Base-by-base conservation (phyloP, 768 basidiomycete species). In the Termitomyces sp. region DNA sequence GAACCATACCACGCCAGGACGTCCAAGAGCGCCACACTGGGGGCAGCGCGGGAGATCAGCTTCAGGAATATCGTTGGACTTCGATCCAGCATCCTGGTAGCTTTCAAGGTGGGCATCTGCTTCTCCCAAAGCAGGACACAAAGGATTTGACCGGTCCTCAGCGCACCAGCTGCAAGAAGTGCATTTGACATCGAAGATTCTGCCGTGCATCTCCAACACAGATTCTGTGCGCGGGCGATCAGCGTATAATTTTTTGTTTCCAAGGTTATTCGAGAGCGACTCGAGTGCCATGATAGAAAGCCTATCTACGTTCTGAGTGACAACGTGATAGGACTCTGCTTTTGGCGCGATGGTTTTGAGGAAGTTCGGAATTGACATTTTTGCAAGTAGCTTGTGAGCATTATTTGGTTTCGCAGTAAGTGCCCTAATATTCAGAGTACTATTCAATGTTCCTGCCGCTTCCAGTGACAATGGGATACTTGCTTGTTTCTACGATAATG, bases 241-340 rank as follows among this genome's bases (percentile, higher is more conserved):
- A 35, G 15, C 42, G 15, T 20, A 24, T n/a, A 15, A n/a, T 16
- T 42, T 16, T 1, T 39, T 28, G 35, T 38, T 35, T n/a, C 13
- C 15, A n/a, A 55, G 53, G 22, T 38, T 18, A 12, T 55, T 39
- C 3, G 55, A 45, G 11, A 56, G 40, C 2, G 42, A n/a, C 15
- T 56, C 55, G 18, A 56, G 22, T 2, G 40, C 55, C 22, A 24
- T 56, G 24, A 56, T 33, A 4, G 55, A 56, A 39, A 56, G 55
- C 40, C 83, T 80, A 65, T 89, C 86, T 18, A 87, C 79, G 66
- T 87, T 87, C 66, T 87, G 86, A 13, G 85, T 87, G 39, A 86
- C 78, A 33, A 84, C 77, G 3, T 79, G 75, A 64, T 84, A 84
- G 3, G 74, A 32, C 20, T 56, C 74, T 7, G 79, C 73, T 12